Conservation (phyloP, 192 early-diverging fungal genomes). For the Tieghemiomyces parasiticus region DNA sequence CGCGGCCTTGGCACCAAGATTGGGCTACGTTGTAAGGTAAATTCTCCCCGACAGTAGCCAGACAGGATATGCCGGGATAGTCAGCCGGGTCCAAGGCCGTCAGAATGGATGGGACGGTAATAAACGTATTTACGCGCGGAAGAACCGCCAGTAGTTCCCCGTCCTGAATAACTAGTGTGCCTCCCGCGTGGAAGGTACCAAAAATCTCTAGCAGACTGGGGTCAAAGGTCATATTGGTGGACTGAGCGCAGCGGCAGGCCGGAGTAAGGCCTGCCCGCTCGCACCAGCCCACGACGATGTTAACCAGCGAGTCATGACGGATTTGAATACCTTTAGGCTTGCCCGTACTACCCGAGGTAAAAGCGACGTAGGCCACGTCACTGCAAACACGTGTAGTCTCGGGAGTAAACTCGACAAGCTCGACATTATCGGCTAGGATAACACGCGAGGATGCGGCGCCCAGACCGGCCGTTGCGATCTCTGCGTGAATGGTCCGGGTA, state of each 20-base stretch:
- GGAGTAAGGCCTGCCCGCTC: neutral
- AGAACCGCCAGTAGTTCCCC: neutral
- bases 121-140: neutral
- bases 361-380: neutral
- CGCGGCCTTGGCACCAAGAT: neutral
- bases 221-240: constrained; percentile 4
- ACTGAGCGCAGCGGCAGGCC: neutral
- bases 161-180: neutral
- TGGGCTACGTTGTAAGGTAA: neutral
- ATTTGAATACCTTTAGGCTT: neutral
- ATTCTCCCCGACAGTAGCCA: neutral
- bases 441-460: neutral
- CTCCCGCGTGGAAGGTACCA: neutral
- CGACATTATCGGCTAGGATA: neutral
- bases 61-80: neutral
- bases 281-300: neutral
- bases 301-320: constrained; percentile 2
- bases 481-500: neutral
- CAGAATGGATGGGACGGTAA: neutral
- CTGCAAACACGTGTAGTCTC: neutral
- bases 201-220: neutral
- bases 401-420: neutral
- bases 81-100: neutral
- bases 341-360: neutral
- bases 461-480: neutral